phyloP scores from a whole-genome alignment of 805 yeast genomes.

The Isabelozyma heimii region DNA sequence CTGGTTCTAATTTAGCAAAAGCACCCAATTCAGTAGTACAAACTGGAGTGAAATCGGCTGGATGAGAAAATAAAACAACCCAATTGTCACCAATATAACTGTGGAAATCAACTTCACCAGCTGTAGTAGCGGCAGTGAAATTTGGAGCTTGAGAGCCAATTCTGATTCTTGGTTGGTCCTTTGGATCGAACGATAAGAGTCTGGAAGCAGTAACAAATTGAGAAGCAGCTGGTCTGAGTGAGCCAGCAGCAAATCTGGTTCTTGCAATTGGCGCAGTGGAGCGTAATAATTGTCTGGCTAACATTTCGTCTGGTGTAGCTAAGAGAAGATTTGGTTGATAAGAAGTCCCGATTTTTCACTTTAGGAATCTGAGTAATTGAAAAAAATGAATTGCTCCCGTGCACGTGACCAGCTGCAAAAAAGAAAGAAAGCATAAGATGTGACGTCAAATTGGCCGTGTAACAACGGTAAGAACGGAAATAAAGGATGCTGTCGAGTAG shows the following conservation, averaged over 20 bases:
- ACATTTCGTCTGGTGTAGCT: constrained; percentile 7
- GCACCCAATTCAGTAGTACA: constrained; percentile 81
- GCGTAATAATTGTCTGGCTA: constrained; percentile 19
- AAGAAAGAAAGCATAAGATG: no score
- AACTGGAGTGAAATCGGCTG: constrained; percentile 77
- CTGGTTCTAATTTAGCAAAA: constrained; percentile 68
- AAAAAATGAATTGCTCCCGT: not conserved
- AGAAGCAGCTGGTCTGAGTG: constrained; percentile 1
- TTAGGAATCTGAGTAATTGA: not conserved
- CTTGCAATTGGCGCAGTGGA: constrained; percentile 3
- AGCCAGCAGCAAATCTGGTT: not conserved
- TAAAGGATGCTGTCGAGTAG: no score
- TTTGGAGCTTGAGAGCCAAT: constrained; percentile 69
- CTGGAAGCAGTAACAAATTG: constrained; percentile 7
- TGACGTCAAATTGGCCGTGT: no score
- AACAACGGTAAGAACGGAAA: no score
- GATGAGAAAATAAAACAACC: constrained; percentile 71
- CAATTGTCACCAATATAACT: constrained; percentile 60
- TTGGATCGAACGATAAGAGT: constrained; percentile 29
- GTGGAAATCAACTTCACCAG: constrained; percentile 63
- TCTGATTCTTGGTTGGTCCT: constrained; percentile 43
- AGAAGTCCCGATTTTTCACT: no score
- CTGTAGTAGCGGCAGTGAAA: constrained; percentile 60
- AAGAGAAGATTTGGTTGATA: no score
- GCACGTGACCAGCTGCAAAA: not conserved